Base-by-base conservation (phyloP, 495 filamentous ascomycete genomes). In the Neurospora tetrasperma region DNA sequence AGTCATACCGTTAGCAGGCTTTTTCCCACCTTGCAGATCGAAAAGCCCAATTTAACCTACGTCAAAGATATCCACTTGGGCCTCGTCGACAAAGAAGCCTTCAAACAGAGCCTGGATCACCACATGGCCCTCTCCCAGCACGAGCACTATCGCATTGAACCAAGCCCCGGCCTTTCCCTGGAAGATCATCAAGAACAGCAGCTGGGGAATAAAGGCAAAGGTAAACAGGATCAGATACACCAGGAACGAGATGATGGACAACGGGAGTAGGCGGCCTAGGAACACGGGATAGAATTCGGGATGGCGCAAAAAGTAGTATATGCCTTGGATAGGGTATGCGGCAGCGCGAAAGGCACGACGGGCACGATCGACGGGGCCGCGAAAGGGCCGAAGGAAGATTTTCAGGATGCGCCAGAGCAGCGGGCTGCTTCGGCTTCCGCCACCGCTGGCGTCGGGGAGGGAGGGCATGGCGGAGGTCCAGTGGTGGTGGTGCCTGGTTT, bases 1-100 rank as follows among this genome's bases (percentile, higher is more conserved):
- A 38, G 27, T 66, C 27, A 27, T 6, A 66, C 9, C 14, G 54
- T 66, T 35, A 66, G 54, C 54, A 66, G 3, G 16, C 11, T 38
- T 35, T 35, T 35, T 35, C 14, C 27, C 54, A 7, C 5, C 23
- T 8, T 62, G 6, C 54, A 16, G 27, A 0, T 86, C 38, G 5
- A 85, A 76, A 75, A 41, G 46, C 42, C 40, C 5, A 16, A 69
- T 90, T 85, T 3, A 16, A 70, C 91, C 85, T 71, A 90, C 93
- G 82, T 99, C 96, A 74, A 98, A 99, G 8, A 93, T 92, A 78
- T 99, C 93, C n/a, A 96, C 86, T 3, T 97, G 87, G 11, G 90
- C 89, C 71, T 94, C 92, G 72, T 95, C 90, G 16, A 96, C 90
- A 69, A 97, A 84, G 76, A 95, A 94, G 11, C 90, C 89, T 75